These are phyloP conservation scores for Xylariaceae sp. DNA, from an alignment of 2,329 filamentous ascomycete species.

Conservation along the genomic window DNA sequence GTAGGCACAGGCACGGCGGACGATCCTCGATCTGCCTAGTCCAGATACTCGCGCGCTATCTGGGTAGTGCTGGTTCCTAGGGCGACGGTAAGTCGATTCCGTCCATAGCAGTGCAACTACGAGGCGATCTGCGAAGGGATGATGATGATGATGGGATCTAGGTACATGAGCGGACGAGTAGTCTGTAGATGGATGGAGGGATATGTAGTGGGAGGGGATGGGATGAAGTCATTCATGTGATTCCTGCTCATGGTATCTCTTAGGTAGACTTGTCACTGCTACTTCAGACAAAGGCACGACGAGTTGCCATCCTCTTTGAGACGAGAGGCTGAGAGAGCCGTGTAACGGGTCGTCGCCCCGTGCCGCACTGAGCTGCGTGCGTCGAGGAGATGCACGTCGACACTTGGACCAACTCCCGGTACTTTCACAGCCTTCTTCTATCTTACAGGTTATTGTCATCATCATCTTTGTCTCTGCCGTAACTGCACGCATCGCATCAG, in stretches of 20 bases:
- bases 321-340: constrained; percentile 6
- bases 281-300: neutral
- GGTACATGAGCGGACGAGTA: neutral
- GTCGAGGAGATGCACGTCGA: no score
- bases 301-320: constrained; percentile 10
- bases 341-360: constrained; percentile 11
- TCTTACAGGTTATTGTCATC: no score
- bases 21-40: constrained; percentile 16
- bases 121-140: no score
- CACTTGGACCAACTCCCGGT: no score
- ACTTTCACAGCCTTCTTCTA: no score
- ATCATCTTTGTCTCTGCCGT: no score
- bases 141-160: neutral
- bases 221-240: neutral
- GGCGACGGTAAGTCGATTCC: no score
- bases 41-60: neutral
- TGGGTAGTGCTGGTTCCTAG: neutral
- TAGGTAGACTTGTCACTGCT: neutral
- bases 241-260: neutral
- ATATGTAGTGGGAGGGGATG: no score
- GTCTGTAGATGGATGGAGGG: no score
- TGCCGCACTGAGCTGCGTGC: neutral
- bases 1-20: constrained; percentile 1
- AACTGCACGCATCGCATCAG: no score
- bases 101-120: no score